Evolutionary conservation across 1,284 basidiomycete species (phyloP), one percentile per base, ranked within the genome.

Genomic region (Moesziomyces sp.): DNA sequence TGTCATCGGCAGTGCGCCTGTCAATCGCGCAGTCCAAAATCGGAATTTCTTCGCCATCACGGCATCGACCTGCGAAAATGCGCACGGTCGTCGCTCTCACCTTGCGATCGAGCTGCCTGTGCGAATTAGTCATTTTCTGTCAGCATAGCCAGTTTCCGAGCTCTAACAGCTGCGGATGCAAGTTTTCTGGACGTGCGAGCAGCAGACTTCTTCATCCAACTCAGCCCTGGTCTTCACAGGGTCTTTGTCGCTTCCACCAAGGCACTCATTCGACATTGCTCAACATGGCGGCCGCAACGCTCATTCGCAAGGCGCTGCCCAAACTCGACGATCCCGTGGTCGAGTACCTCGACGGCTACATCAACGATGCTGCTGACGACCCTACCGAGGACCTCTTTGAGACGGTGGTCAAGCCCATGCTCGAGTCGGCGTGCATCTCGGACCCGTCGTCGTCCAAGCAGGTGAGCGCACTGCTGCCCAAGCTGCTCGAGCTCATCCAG

Each of bases 251-350:
- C 47, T 48, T 13, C 23, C 24, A 21, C 28, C 23, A 23, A 35
- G 16, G n/a, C 21, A 18, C n/a, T 30, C 19, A 18, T 42, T n/a
- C 48, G 11, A 23, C 28, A 44, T 24, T 21, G 9, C 7, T n/a
- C 46, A 74, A 21, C 26, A 81, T 81, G 79, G 76, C 93, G 10
- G 70, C 70, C 65, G 91, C 91, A 40, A 89, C 91, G 78, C 89
- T 93, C 81, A 92, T 94, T 68, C 89, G 93, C 42, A 86, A 87
- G 30, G 88, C 87, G 34, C 90, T 97, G 67, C 93, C 94, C 4
- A 90, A 90, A n/a, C 92, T 93, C 30, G 94, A 98, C 84, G 93
- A 96, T 79, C 90, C 95, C 60, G 90, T 98, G 73, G 91, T 97
- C 19, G 91, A 94, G 73, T 98, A 98, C 84, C 90, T 98, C 50